These are phyloP conservation scores for Boletus edulis DNA, from an alignment of 768 basidiomycete species.

Conservation along the genomic window DNA sequence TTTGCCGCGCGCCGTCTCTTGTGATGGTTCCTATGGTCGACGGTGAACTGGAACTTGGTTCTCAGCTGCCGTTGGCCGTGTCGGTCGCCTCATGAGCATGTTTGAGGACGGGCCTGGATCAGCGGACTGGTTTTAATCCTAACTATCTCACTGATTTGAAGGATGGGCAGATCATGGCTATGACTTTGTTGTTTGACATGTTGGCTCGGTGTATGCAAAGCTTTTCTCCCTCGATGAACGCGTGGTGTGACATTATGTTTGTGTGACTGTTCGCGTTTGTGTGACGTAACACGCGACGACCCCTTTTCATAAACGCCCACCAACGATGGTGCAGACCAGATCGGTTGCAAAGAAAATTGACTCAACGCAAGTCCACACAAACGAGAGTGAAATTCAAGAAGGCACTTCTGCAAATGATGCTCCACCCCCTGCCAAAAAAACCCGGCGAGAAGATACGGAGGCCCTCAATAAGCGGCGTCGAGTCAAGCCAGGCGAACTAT, in stretches of 20 bases:
- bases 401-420: not conserved
- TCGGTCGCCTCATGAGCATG: conserved; percentile 14
- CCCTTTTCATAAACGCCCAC: not conserved
- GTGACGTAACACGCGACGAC: too few species aligned
- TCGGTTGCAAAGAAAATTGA: not conserved
- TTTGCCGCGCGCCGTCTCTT: conserved; percentile 29
- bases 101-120: too few species aligned
- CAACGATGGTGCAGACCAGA: not conserved
- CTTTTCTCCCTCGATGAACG: too few species aligned
- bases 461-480: conserved; percentile 1
- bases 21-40: conserved; percentile 37
- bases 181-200: too few species aligned
- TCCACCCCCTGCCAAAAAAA: not conserved
- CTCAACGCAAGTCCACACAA: not conserved
- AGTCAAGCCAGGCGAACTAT: not conserved
- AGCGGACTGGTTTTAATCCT: too few species aligned
- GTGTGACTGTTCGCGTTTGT: too few species aligned
- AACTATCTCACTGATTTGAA: too few species aligned
- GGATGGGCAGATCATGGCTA: too few species aligned
- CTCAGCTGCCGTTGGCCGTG: conserved; percentile 33
- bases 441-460: not conserved
- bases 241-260: too few species aligned
- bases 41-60: conserved; percentile 20
- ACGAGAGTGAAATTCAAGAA: not conserved
- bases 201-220: too few species aligned